A percentile compares a stretch with the other conserved stretches of the same genome.
phyloP scores from a whole-genome alignment of 805 yeast genomes.

The Komagataella populi region DNA sequence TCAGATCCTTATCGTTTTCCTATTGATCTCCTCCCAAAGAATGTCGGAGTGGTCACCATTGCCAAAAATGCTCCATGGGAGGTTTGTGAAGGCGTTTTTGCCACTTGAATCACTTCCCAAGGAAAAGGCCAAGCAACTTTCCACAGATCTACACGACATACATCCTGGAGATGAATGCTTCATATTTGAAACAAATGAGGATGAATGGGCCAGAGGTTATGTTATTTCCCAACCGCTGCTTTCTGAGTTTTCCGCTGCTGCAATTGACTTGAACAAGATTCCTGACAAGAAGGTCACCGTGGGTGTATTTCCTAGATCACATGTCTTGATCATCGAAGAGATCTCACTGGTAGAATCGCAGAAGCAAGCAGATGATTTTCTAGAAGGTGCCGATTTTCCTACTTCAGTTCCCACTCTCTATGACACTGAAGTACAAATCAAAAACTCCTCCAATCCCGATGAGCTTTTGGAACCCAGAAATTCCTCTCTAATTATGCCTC shows the following conservation, averaged over 20 bases:
- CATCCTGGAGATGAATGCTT: conserved; percentile 72
- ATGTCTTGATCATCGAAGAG: conserved; percentile 30
- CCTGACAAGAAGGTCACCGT: conserved; percentile 41
- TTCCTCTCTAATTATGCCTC: not conserved
- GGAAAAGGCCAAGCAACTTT: not conserved
- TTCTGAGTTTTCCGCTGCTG: conserved; percentile 48
- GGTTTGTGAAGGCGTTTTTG: conserved; percentile 27
- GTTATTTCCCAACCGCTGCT: conserved; percentile 57
- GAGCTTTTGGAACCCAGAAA: not conserved
- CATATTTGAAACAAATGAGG: conserved; percentile 44
- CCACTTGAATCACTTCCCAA: conserved; percentile 20
- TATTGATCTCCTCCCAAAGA: not conserved
- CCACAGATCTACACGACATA: conserved; percentile 21
- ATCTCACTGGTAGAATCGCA: conserved; percentile 15
- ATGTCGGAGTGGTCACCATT: conserved; percentile 31
- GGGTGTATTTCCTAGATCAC: conserved; percentile 49
- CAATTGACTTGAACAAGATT: conserved; percentile 45
- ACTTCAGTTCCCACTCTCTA: conserved; percentile 18
- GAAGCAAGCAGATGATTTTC: conserved; percentile 3
- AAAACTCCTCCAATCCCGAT: not conserved
- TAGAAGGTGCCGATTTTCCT: not conserved
- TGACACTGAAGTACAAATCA: conserved; percentile 9
- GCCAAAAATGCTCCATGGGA: conserved; percentile 28
- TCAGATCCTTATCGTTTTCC: not conserved
- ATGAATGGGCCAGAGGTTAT: conserved; percentile 75